Evolutionary conservation across 2,329 filamentous ascomycete species (phyloP), one percentile per base, ranked within the genome.

Genomic region (Diatrype stigma): DNA sequence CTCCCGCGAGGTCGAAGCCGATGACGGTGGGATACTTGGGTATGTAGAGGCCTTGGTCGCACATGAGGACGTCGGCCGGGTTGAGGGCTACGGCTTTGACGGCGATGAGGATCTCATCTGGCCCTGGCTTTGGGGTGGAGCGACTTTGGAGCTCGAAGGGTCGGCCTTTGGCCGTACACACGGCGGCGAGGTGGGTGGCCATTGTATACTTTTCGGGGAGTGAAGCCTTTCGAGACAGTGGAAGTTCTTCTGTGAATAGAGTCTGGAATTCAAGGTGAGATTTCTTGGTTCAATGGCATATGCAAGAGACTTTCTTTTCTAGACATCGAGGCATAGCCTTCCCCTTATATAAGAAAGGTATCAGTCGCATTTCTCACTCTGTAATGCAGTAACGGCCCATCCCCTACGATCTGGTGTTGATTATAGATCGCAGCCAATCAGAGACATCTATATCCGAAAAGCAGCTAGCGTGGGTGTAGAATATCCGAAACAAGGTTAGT

Each of bases 21-120:
- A 69, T 48, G 21, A 75, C 67, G 0, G 73, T 68, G 5, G 76
- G 75, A 53, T 73, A 76, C 0, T 42, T 46, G 2, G 65, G 42
- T 37, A 76, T 68, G 45, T 71, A 67, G 50, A 77, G 65, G 16
- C 74, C 76, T 6, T 62, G 54, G 22, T 69, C 63, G n/a, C 73
- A 74, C 64, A 74, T 71, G 44, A 64, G 44, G 47, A 19, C 51
- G 51, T 80, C 77, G 47, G 74, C 67, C 2, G 76, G 75, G 53
- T 80, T 80, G 35, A 79, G 61, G 14, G 75, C 76, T 5, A 78
- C 60, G 3, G 75, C 73, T 47, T 74, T 73, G 56, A 78, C 70
- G 1, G 61, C 69, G 49, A 80, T 63, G 22, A 79, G 74, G 47
- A 80, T 63, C 42, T 80, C 75, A 28, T 58, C 60, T 17, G 72